phyloP scores from a whole-genome alignment of 306 rosid genomes.

The Morella rubra region DNA sequence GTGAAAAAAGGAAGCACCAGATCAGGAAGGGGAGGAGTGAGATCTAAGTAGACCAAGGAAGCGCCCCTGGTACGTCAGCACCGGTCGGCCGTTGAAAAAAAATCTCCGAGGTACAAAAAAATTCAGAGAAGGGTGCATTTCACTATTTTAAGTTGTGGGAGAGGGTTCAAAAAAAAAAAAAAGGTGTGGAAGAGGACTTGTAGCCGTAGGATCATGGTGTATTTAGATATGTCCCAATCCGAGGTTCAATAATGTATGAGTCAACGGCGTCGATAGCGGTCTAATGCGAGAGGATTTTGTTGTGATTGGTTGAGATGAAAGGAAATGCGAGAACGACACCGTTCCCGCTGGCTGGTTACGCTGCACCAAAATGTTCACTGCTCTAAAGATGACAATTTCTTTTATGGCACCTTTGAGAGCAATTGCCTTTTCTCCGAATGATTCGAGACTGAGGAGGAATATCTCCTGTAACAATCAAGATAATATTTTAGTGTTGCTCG shows the following conservation, averaged over 20 bases:
- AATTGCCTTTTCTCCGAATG: no score
- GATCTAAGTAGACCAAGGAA: conserved; percentile 44
- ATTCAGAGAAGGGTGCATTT: background rate
- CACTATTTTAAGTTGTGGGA: conserved; percentile 9
- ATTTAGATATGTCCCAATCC: background rate
- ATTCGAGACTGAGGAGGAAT: no score
- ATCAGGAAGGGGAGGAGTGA: conserved; percentile 33
- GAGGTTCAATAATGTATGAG: background rate
- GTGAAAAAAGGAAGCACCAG: conserved; percentile 24
- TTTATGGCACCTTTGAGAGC: no score
- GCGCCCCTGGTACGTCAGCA: conserved; percentile 45
- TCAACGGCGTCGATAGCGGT: background rate
- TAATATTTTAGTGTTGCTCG: no score
- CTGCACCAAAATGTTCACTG: no score
- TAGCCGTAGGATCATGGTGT: background rate
- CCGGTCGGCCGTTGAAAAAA: conserved; percentile 54
- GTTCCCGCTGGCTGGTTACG: background rate
- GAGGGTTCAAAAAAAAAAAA: no score
- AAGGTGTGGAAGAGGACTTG: background rate
- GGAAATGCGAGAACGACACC: background rate
- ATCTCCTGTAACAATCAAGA: no score
- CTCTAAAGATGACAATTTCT: no score
- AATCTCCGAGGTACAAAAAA: background rate
- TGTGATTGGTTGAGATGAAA: background rate
- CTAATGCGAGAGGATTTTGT: background rate